These are phyloP conservation scores for Calophaca sinica DNA, from an alignment of 306 rosid genomes.

Conservation along the genomic window DNA sequence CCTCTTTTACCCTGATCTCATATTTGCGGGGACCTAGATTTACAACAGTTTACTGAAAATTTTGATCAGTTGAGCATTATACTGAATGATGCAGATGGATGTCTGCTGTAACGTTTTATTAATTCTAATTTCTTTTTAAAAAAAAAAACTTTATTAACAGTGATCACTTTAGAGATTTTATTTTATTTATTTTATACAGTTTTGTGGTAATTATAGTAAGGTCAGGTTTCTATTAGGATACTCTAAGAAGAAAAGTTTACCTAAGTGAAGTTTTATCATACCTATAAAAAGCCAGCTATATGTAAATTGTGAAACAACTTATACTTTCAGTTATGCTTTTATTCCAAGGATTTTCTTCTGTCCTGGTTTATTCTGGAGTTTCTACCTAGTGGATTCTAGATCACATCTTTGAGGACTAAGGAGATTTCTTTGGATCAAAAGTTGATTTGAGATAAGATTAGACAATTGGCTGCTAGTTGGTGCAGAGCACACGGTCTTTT, in stretches of 20 bases:
- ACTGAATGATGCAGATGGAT: conserved; percentile 27
- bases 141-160: conserved; percentile 2
- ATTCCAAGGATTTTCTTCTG: conserved; percentile 3
- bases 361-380: conserved; percentile 25
- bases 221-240: conserved; percentile 23
- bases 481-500: background rate
- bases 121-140: background rate
- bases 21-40: conserved; percentile 28
- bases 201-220: background rate
- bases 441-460: conserved; percentile 11
- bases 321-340: conserved; percentile 24
- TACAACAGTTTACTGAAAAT: conserved; percentile 11
- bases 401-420: background rate
- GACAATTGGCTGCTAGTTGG: conserved; percentile 14
- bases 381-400: conserved; percentile 1
- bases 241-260: conserved; percentile 19
- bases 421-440: background rate
- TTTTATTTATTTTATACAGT: conserved; percentile 1
- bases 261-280: background rate
- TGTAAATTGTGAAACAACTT: conserved; percentile 35
- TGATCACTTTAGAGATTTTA: conserved; percentile 18
- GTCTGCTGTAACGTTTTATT: conserved; percentile 9
- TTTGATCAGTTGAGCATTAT: conserved; percentile 4
- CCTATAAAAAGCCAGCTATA: conserved; percentile 30
- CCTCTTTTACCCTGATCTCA: conserved; percentile 31